A percentile compares a stretch with the other conserved stretches of the same genome.
Conservation (phyloP, 441 rosid species). For the Rhodomyrtus psidioides region DNA sequence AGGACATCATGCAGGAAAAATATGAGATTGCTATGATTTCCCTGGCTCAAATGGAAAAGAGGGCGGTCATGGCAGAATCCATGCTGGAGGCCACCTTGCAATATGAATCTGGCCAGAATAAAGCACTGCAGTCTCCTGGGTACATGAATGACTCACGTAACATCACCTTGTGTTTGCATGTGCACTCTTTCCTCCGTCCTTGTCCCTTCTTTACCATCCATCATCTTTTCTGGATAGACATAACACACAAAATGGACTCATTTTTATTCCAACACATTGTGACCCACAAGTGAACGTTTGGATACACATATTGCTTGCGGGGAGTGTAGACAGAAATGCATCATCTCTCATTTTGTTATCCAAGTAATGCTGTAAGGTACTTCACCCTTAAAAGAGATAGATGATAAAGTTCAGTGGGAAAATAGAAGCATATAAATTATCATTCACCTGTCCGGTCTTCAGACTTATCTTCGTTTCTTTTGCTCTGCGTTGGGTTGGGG, state of each 20-base stretch:
- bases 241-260: background rate
- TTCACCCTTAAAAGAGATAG: background rate
- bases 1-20: slow-evolving; percentile 38
- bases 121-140: slow-evolving; percentile 47
- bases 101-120: slow-evolving; percentile 48
- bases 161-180: background rate
- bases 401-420: background rate
- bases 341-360: background rate
- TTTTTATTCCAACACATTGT: background rate
- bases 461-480: background rate
- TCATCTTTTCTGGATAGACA: background rate
- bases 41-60: slow-evolving; percentile 51
- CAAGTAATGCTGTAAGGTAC: background rate
- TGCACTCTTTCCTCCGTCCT: background rate
- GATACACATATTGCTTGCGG: background rate
- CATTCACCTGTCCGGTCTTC: background rate
- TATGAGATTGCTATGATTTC: slow-evolving; percentile 46
- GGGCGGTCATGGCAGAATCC: slow-evolving; percentile 60
- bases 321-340: background rate
- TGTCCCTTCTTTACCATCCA: background rate
- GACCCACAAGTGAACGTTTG: background rate
- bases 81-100: slow-evolving; percentile 60
- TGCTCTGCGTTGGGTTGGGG: background rate
- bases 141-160: slow-evolving; percentile 6
- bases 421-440: background rate